These are phyloP conservation scores for Grigorovia humatica DNA, from an alignment of 805 yeast species.

Conservation along the genomic window DNA sequence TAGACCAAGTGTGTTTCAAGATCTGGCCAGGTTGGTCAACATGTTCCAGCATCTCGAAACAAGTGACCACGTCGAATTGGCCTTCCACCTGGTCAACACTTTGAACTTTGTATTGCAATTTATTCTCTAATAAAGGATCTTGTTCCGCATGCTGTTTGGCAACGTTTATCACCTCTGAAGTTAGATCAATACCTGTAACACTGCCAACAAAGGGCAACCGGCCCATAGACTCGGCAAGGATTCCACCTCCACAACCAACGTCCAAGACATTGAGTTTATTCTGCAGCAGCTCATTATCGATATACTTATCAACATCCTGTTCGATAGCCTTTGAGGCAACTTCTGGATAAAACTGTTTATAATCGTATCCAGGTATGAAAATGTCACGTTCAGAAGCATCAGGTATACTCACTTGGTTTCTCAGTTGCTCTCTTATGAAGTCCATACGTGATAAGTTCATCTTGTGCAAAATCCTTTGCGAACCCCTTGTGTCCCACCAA, in stretches of 20 bases:
- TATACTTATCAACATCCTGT: slow-evolving; percentile 37
- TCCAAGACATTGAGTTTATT: slow-evolving; percentile 52
- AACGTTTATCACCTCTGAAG: slow-evolving; percentile 70
- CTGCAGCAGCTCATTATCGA: slow-evolving; percentile 19
- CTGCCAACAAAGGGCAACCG: slow-evolving; percentile 50
- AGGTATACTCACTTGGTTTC: slow-evolving; percentile 18
- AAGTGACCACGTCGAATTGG: slow-evolving; percentile 66
- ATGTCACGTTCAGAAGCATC: slow-evolving; percentile 27
- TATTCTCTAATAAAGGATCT: slow-evolving; percentile 54
- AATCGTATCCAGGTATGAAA: slow-evolving; percentile 70
- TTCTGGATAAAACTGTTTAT: slow-evolving; percentile 50
- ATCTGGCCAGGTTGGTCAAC: slow-evolving; percentile 77
- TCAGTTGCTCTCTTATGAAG: slow-evolving; percentile 58
- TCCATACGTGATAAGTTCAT: slow-evolving; percentile 90
- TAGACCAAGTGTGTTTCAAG: slow-evolving; percentile 52
- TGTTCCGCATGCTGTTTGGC: slow-evolving; percentile 57
- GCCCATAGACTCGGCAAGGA: slow-evolving; percentile 77
- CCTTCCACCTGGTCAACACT: slow-evolving; percentile 50
- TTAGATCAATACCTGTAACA: slow-evolving; percentile 79
- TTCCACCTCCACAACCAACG: slow-evolving; percentile 99
- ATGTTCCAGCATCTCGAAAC: slow-evolving; percentile 94
- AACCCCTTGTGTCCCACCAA: slow-evolving; percentile 98
- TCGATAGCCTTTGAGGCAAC: slow-evolving; percentile 44
- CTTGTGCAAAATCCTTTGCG: slow-evolving; percentile 87
- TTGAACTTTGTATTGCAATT: slow-evolving; percentile 48